Evolutionary conservation across 2,329 filamentous ascomycete genomes (phyloP), one percentile per base, ranked within the genome.

Genomic region (Rutstroemia sp.): DNA sequence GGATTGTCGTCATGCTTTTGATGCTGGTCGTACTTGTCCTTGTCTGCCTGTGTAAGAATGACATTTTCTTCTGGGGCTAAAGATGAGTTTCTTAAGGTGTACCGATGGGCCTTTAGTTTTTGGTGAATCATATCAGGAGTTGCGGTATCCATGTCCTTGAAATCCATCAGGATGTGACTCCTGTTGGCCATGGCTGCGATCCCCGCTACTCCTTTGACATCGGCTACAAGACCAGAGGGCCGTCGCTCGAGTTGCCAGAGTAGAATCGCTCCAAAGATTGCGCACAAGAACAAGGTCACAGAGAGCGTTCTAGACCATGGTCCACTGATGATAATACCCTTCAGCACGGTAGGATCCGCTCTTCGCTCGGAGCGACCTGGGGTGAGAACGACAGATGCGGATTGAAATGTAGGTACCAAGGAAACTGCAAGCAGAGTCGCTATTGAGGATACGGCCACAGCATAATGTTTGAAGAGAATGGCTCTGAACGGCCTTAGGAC

Each of bases 171-270:
- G 67, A 89, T 87, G 62, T 89, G 86, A 60, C 80, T 83, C 59
- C 82, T 81, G 2, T 87, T 86, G 9, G 87, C 86, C 86, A 90
- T 89, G 56, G 86, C 82, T 5, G 87, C 87, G 39, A 89, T 76
- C 1, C 87, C 87, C 1, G 86, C 85, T 51, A 90, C 88, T 5
- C 87, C 87, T 62, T 82, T 83, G 6, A 88, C 86, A 65, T 89
- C 84, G 5, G 81, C 80, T 3, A 83, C 70, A 16, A 90, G 73
- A 0, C 87, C 87, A 3, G 84, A 87, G 41, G 80, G 82, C 21
- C 87, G 76, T 16, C 75, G 75, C 55, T 80, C 78, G 45, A 89
- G 77, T 58, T 83, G 76, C 61, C 78, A 81, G 45, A 88, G 76
- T 4, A 89, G 73, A 2, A 79, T 67, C 34, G 75, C 73, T 0